Conservation (phyloP, 306 rosid genomes). For the Cicer cuneatum region DNA sequence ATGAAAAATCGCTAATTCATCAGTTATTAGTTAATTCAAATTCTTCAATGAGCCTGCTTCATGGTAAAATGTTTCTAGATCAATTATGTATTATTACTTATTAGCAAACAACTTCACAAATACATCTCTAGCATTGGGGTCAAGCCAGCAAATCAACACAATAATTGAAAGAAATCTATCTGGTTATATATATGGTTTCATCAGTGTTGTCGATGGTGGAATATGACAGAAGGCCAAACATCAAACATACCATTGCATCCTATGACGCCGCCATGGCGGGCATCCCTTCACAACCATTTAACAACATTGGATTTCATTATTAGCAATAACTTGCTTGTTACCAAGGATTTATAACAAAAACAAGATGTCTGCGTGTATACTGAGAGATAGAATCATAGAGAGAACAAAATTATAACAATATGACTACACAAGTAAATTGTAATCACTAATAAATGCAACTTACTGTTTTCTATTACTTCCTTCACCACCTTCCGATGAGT, state of each 20-base stretch:
- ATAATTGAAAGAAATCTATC: slow-evolving; percentile 7
- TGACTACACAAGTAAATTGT: not conserved
- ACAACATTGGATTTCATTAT: not conserved
- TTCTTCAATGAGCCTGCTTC: slow-evolving; percentile 9
- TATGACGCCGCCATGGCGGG: too few relatives aligned
- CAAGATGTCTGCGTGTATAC: not conserved
- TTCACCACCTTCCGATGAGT: not conserved
- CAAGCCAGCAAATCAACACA: slow-evolving; percentile 14
- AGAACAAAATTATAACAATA: not conserved
- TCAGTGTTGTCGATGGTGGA: too few relatives aligned
- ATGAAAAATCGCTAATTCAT: slow-evolving; percentile 15
- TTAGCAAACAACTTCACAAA: slow-evolving; percentile 1
- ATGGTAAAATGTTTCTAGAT: slow-evolving; percentile 6
- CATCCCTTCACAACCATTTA: too few relatives aligned
- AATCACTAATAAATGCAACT: slow-evolving; percentile 1
- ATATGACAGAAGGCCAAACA: too few relatives aligned
- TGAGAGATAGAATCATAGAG: not conserved
- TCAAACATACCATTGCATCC: too few relatives aligned
- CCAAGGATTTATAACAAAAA: not conserved
- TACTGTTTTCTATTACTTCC: not conserved
- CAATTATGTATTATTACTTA: not conserved
- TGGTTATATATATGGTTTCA: slow-evolving; percentile 9
- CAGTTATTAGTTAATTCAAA: not conserved
- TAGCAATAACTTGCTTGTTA: slow-evolving; percentile 5
- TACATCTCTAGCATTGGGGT: slow-evolving; percentile 17